Base-by-base conservation (phyloP, 2,329 filamentous ascomycete species). In the Fusarium sp. region DNA sequence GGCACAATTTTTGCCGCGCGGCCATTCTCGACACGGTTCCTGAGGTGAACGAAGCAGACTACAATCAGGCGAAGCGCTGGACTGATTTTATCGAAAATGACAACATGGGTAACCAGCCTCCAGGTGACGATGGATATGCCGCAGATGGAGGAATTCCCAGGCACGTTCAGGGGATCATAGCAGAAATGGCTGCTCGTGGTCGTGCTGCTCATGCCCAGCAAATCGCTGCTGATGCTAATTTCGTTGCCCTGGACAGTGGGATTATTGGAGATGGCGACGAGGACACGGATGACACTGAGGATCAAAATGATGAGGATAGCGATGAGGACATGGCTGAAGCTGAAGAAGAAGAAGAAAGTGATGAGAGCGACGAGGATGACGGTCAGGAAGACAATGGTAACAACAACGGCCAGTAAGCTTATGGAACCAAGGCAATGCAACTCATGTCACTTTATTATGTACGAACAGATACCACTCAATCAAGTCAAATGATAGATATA, bases 1-100 rank as follows among this genome's bases (percentile, higher is more conserved):
- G 68, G 68, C 40, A 46, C n/a, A 49, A 44, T 17, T 39, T 58
- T 14, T 56, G 44, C 36, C 46, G 33, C 40, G 59, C 60, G 7
- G 33, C 65, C 6, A 39, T 60, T 44, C 42, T 58, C 24, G 58
- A 48, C 20, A 40, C 50, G 14, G 45, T 33, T 26, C 46, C 59
- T 5, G 56, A 65, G 38, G 53, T 71, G 15, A 34, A 34, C 14
- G 18, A 22, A 8, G 52, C n/a, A 4, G 52, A 69, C 10, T 34
- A 31, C 22, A 26, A 36, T 6, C 18, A 38, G 14, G 51, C 49
- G 45, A 45, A 33, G 13, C 17, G 17, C 14, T 71, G 56, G 68
- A 18, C 39, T 15, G 22, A 24, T 17, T 65, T 57, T 15, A 38
- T 65, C 18, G 13, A 31, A 15, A 28, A 26, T 24, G 53, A 54